phyloP scores from a whole-genome alignment of 768 basidiomycete genomes.

The Lepiota venenata region DNA sequence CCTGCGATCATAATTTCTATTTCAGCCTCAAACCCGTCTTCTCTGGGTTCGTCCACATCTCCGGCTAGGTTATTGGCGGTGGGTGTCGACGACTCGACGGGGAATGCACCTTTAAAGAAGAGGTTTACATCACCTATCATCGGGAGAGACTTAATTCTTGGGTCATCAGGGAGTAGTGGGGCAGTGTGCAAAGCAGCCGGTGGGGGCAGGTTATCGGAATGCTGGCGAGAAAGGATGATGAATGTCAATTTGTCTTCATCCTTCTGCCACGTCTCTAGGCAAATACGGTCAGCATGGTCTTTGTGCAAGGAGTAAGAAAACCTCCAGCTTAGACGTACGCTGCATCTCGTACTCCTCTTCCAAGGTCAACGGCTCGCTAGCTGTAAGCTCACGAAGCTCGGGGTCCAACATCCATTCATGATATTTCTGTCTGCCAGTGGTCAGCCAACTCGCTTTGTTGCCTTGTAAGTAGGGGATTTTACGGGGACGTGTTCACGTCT shows the following conservation, averaged over 20 bases:
- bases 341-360: conserved; percentile 91
- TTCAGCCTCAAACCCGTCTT: conserved; percentile 65
- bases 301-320: no score
- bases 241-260: conserved; percentile 93
- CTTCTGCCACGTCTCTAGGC: conserved; percentile 74
- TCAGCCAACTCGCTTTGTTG: background rate
- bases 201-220: conserved; percentile 13
- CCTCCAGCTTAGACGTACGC: conserved; percentile 37
- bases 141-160: conserved; percentile 32
- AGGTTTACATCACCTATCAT: conserved; percentile 96
- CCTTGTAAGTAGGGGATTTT: conserved; percentile 16
- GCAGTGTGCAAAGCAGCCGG: background rate
- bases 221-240: conserved; percentile 64
- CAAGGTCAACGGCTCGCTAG: conserved; percentile 77
- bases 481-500: conserved; percentile 51
- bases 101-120: conserved; percentile 62
- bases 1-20: conserved; percentile 94
- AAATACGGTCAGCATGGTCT: background rate
- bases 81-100: conserved; percentile 5
- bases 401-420: conserved; percentile 86
- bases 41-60: conserved; percentile 24
- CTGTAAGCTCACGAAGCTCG: conserved; percentile 71
- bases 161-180: conserved; percentile 26
- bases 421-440: conserved; percentile 53
- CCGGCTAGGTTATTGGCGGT: conserved; percentile 12